phyloP scores from a whole-genome alignment of 306 rosid genomes.

The Casuarina equisetifolia region DNA sequence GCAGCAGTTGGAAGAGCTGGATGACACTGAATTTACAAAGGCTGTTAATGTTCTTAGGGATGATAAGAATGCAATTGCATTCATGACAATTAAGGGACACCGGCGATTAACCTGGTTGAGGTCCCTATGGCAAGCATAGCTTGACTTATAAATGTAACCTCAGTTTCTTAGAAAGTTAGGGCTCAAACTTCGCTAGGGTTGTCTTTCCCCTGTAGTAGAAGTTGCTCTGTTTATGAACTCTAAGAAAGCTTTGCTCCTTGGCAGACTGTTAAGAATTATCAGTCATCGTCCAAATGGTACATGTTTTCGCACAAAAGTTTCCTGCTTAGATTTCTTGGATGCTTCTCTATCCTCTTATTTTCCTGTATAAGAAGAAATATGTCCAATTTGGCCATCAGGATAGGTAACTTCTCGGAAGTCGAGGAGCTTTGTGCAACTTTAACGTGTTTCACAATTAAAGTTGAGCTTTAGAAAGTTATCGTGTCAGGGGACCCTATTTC shows the following conservation, averaged over 20 bases:
- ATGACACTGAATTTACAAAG: constrained; percentile 34
- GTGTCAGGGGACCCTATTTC: no score
- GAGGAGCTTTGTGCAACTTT: no score
- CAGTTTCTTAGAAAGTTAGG: neutral
- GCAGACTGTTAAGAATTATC: neutral
- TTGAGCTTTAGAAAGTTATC: no score
- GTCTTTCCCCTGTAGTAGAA: neutral
- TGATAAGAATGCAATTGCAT: constrained; percentile 40
- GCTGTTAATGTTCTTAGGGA: constrained; percentile 39
- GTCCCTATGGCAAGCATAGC: constrained; percentile 34
- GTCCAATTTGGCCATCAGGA: no score
- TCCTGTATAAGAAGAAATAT: no score
- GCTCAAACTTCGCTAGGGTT: neutral
- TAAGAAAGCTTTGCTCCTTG: neutral
- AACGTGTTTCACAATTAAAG: no score
- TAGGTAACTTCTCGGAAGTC: no score
- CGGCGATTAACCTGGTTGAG: constrained; percentile 37
- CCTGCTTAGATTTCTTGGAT: no score
- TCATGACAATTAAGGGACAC: constrained; percentile 35
- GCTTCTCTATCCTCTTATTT: no score
- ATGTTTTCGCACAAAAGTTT: no score
- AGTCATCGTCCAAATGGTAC: neutral
- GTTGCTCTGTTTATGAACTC: neutral
- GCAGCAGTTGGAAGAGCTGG: constrained; percentile 40
- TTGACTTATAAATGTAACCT: constrained; percentile 2